Percentiles rank a stretch among this genome's conserved stretches.
Conservation (phyloP, 345 rosid genomes). For the Eutrema heterophyllum region DNA sequence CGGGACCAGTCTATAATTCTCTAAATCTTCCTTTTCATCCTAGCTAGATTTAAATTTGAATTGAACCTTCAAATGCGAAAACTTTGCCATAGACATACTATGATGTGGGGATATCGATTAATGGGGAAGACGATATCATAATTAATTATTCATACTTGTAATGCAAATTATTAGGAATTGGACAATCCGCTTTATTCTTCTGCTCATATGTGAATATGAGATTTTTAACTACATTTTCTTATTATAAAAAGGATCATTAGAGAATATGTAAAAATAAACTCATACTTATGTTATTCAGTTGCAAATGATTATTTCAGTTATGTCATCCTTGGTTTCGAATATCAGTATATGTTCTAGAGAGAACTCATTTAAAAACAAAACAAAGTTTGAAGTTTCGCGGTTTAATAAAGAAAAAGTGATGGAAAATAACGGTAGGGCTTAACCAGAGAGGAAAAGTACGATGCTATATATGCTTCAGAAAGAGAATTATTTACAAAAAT, state of each 20-base stretch:
- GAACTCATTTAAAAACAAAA: background rate
- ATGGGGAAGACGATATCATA: background rate
- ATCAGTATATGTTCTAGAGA: background rate
- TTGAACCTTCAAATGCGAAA: background rate
- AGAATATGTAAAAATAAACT: background rate
- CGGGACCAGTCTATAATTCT: slow-evolving; percentile 29
- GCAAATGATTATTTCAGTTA: background rate
- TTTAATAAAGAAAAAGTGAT: background rate
- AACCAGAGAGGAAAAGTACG: background rate
- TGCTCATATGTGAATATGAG: background rate
- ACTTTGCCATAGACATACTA: background rate
- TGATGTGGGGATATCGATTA: background rate
- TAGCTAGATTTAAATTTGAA: slow-evolving; percentile 15
- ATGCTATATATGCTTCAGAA: background rate
- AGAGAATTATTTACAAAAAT: background rate
- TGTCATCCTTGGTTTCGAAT: background rate
- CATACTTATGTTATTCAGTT: background rate
- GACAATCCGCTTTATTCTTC: background rate
- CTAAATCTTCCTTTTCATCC: background rate
- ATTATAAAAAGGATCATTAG: background rate
- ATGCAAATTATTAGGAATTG: background rate
- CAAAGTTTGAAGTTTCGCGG: background rate
- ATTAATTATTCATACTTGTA: background rate
- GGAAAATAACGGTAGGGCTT: background rate
- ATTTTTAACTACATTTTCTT: background rate